Evolutionary conservation across 345 rosid species (phyloP), one percentile per base, ranked within the genome.

Genomic region (Lepidium africanum): DNA sequence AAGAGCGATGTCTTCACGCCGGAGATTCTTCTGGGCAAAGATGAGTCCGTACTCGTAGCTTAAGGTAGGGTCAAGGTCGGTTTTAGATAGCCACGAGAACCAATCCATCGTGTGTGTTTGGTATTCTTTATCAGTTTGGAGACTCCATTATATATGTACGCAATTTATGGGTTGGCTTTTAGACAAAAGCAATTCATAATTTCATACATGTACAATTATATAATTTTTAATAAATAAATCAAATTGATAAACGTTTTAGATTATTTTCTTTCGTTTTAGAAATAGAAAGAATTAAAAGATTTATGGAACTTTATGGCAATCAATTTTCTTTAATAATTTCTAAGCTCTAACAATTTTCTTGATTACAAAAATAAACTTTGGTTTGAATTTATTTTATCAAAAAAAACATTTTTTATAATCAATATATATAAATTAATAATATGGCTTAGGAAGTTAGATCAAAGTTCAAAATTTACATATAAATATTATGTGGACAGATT

Each of bases 41-140:
- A 71, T 71, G 35, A 84, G 85, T 60, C 88, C 91, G 46, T 92
- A 89, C 48, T 85, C 84, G 23, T 88, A 87, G 75, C 79, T 74
- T 2, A 87, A 77, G 5, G 86, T 77, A 0, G 89, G 82, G 15
- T 86, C 91, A 17, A 92, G 91, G 57, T 56, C 55, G 73, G 74
- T 48, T 73, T 76, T 86, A 7, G 95, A 85, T 37, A 92, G 45
- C 98, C 98, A 92, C 9, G 87, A 84, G 78, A 83, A 89, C 98
- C 96, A 92, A 67, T 89, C 95, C 98, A 87, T 87, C 33, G 35
- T 30, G 9, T 66, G 42, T 62, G 40, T 19, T 12, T 60, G 63
- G 15, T 41, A 10, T 27, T 57, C 1, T 42, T 30, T 42, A 37
- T 59, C 13, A 27, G 46, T 57, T 65, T 46, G 46, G 46, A 6